Percentiles rank a stretch among this genome's conserved stretches.
phyloP scores from a whole-genome alignment of 1,284 basidiomycete genomes.

The Psilocybe mexicana region DNA sequence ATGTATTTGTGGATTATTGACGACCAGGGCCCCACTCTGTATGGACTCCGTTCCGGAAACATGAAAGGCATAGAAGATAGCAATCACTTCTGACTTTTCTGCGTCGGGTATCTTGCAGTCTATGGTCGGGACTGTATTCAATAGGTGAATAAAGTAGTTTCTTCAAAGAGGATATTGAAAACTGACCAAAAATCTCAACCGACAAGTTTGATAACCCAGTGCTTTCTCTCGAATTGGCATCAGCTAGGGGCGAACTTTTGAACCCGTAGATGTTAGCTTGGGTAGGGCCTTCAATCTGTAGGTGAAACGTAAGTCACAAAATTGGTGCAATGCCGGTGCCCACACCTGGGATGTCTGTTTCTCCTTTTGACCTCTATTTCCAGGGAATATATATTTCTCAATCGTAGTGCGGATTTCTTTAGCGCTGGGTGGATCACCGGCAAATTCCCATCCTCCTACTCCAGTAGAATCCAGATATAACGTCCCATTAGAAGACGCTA shows the following conservation, averaged over 20 bases:
- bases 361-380: conserved; percentile 10
- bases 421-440: conserved; percentile 59
- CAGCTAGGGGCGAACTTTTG: conserved; percentile 50
- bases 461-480: conserved; percentile 24
- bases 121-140: conserved; percentile 59
- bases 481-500: conserved; percentile 1
- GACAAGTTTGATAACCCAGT: conserved; percentile 83
- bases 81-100: conserved; percentile 67
- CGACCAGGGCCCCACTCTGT: conserved; percentile 62
- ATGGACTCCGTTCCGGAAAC: conserved; percentile 26
- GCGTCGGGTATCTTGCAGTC: conserved; percentile 71
- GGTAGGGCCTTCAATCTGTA: conserved; percentile 77
- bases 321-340: conserved; percentile 3
- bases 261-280: conserved; percentile 72
- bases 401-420: conserved; percentile 51
- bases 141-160: not conserved
- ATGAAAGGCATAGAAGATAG: conserved; percentile 51
- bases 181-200: conserved; percentile 82
- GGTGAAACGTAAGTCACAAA: not conserved
- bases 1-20: conserved; percentile 43
- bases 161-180: not conserved
- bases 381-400: not conserved
- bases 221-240: conserved; percentile 51
- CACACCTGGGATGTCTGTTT: conserved; percentile 55
- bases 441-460: conserved; percentile 79